These are phyloP conservation scores for Mycena leptocephala DNA, from an alignment of 768 basidiomycete species.

Conservation along the genomic window DNA sequence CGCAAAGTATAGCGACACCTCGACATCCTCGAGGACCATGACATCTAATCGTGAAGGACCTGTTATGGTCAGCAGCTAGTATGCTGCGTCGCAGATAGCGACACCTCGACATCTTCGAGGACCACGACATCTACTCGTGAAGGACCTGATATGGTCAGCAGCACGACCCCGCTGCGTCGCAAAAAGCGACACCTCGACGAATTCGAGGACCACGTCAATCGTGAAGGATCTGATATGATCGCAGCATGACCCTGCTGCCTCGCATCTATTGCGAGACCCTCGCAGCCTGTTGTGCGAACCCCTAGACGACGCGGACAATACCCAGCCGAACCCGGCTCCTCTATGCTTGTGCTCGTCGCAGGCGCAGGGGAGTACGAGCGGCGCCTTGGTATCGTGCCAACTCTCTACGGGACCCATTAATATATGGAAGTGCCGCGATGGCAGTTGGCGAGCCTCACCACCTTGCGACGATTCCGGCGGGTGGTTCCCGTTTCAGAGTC, in stretches of 20 bases:
- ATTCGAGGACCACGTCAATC: background rate
- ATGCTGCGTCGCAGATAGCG: no score
- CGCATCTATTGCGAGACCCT: background rate
- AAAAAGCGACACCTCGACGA: background rate
- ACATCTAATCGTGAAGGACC: conserved; percentile 15
- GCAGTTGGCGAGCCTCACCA: conserved; percentile 22
- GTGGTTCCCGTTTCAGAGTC: conserved; percentile 34
- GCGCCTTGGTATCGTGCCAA: conserved; percentile 22
- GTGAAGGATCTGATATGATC: no score
- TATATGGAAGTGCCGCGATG: background rate
- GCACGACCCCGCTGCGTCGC: background rate
- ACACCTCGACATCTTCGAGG: no score
- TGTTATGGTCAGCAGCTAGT: background rate
- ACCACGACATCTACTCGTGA: no score
- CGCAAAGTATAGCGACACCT: conserved; percentile 15
- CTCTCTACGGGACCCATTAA: background rate
- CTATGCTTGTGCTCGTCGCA: conserved; percentile 15
- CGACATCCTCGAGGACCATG: conserved; percentile 1
- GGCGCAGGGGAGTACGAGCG: conserved; percentile 28
- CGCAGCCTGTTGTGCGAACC: background rate
- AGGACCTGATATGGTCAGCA: background rate
- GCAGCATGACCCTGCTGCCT: background rate
- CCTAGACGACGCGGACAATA: conserved; percentile 8
- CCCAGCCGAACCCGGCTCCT: conserved; percentile 31
- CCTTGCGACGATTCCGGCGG: conserved; percentile 25